Conservation (phyloP, 1,139 yeast species). For the Hansenula lynferdii region DNA sequence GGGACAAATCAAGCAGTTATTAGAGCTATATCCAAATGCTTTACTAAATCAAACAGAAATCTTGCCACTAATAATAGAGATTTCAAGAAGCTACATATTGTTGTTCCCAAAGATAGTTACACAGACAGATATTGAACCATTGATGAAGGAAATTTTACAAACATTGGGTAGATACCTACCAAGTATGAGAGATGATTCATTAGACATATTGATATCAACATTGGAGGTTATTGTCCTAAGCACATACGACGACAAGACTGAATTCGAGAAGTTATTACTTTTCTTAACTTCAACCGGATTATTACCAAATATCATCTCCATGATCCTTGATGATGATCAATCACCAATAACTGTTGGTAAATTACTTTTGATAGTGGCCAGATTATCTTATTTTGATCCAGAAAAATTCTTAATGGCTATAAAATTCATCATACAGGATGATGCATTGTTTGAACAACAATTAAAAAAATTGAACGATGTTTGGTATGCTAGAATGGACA, state of each 20-base stretch:
- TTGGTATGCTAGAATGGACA: conserved; percentile 35
- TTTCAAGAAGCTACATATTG: conserved; percentile 68
- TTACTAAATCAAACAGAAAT: conserved; percentile 69
- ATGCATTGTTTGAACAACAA: conserved; percentile 15
- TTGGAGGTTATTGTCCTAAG: conserved; percentile 44
- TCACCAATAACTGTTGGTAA: conserved; percentile 46
- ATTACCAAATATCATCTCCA: conserved; percentile 40
- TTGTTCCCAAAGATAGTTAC: conserved; percentile 47
- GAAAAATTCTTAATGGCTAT: conserved; percentile 38
- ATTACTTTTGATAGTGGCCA: conserved; percentile 47
- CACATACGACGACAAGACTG: conserved; percentile 5
- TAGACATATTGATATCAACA: conserved; percentile 50
- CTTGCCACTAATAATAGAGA: conserved; percentile 60
- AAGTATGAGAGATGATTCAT: conserved; percentile 67
- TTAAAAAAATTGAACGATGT: conserved; percentile 25
- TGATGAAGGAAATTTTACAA: conserved; percentile 41
- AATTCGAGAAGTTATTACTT: conserved; percentile 28
- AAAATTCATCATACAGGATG: conserved; percentile 8
- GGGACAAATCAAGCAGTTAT: background rate
- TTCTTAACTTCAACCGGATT: conserved; percentile 42
- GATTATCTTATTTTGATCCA: conserved; percentile 46
- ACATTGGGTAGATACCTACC: conserved; percentile 52
- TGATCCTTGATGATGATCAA: conserved; percentile 44
- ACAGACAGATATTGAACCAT: conserved; percentile 25
- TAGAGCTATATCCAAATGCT: conserved; percentile 39